Conservation (phyloP, 1,139 yeast species). For the Lizanozyma gosingica region DNA sequence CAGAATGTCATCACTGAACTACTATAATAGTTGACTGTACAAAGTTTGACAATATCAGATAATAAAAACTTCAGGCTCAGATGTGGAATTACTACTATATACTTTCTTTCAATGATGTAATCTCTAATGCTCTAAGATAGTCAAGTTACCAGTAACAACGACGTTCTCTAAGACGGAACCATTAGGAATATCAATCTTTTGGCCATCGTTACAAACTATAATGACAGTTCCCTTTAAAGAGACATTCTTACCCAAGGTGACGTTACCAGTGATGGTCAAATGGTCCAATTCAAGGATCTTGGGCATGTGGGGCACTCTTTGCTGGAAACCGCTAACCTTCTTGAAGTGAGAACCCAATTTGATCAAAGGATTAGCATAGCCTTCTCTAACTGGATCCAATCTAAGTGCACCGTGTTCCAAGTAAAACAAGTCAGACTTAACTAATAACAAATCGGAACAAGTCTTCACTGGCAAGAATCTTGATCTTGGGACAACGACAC, state of each 20-base stretch:
- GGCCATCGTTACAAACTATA: constrained; percentile 95
- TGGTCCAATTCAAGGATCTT: constrained; percentile 93
- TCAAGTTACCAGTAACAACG: constrained; percentile 93
- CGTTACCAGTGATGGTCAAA: constrained; percentile 95
- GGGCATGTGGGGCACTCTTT: constrained; percentile 92
- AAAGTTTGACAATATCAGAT: too few species aligned
- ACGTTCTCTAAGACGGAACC: constrained; percentile 92
- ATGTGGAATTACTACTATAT: too few species aligned
- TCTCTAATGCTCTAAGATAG: constrained; percentile 80
- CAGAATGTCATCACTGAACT: too few species aligned
- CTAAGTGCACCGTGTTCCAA: constrained; percentile 88
- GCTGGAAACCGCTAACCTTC: constrained; percentile 86
- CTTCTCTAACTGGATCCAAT: constrained; percentile 79
- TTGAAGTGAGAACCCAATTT: constrained; percentile 95
- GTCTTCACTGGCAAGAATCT: constrained; percentile 98
- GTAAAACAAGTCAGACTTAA: constrained; percentile 90
- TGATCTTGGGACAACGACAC: constrained; percentile 96
- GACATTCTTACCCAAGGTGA: constrained; percentile 81
- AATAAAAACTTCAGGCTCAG: too few species aligned
- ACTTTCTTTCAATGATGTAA: not conserved
- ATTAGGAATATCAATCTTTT: constrained; percentile 93
- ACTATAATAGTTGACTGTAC: too few species aligned
- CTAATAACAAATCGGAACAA: constrained; percentile 86
- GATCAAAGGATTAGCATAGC: constrained; percentile 82
- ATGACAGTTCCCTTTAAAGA: constrained; percentile 94